Conservation (phyloP, 2,329 filamentous ascomycete genomes). For the Cladorrhinum sp. region DNA sequence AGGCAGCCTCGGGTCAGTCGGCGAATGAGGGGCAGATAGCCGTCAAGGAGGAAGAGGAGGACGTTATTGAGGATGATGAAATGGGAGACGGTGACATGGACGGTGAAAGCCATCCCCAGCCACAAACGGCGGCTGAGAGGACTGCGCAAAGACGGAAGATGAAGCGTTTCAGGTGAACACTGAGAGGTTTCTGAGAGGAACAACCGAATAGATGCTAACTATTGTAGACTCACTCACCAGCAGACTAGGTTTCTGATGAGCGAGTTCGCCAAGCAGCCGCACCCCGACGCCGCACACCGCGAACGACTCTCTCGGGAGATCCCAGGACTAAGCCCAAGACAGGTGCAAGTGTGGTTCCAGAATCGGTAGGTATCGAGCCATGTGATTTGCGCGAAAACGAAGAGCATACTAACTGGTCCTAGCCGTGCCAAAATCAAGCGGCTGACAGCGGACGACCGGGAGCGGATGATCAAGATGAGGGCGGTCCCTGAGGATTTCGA, state of each 20-base stretch:
- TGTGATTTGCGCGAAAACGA: not conserved
- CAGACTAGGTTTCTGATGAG: conserved; percentile 98
- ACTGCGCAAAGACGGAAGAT: conserved; percentile 60
- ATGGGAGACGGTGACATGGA: conserved; percentile 50
- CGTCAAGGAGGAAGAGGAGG: conserved; percentile 50
- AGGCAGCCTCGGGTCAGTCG: conserved; percentile 32
- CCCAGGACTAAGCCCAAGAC: conserved; percentile 82
- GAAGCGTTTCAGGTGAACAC: conserved; percentile 73
- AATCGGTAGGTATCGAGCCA: conserved; percentile 65
- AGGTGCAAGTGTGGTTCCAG: conserved; percentile 98
- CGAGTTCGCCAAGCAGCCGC: conserved; percentile 91
- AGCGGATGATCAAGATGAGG: conserved; percentile 69
- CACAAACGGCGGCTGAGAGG: conserved; percentile 55
- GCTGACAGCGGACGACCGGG: conserved; percentile 65
- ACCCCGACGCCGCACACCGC: conserved; percentile 86
- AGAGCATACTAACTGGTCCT: conserved; percentile 19
- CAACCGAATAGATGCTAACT: conserved; percentile 34
- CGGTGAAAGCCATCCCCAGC: conserved; percentile 40
- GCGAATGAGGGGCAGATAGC: conserved; percentile 38
- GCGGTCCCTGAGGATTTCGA: conserved; percentile 69
- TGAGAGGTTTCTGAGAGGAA: not conserved
- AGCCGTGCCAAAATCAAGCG: conserved; percentile 71
- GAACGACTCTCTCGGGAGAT: conserved; percentile 87
- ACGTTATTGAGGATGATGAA: conserved; percentile 56
- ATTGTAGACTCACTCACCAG: conserved; percentile 77